Evolutionary conservation across 768 basidiomycete genomes (phyloP), one percentile per base, ranked within the genome.

Genomic region (Boletus rubropictus): DNA sequence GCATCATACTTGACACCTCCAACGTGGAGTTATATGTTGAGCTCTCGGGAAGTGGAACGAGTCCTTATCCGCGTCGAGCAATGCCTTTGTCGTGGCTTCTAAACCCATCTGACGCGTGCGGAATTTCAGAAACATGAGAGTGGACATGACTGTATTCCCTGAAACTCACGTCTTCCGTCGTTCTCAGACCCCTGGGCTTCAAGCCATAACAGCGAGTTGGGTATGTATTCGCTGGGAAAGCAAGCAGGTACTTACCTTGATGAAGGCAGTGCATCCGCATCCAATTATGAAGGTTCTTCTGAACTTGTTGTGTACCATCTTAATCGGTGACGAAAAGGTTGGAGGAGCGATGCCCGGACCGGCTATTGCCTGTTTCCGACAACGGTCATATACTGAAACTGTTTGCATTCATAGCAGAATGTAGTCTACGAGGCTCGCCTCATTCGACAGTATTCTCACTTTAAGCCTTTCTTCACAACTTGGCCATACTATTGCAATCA

Each of bases 41-140:
- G 22, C 5, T 0, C 12, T 32, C 32, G 10, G 20, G 4, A 18
- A 22, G 15, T 6, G 27, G n/a, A 18, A 37, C 2, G 4, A 36
- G 39, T 11, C 17, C 67, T 41, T 42, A 82, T 85, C 86, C 53
- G 89, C 89, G 56, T 93, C 90, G 14, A 92, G 77, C 20, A 92
- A 73, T 0, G 90, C 89, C 57, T 93, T 92, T 1, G 87, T 89
- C 1, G 86, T 79, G 1, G 90, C 90, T 64, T 92, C 90, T 35
- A 91, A 70, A 5, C 88, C 89, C 84, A 92, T 89, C 84, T 89
- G 42, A 18, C 3, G 17, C 15, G 31, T 25, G 17, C 5, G 7
- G 31, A n/a, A 27, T 37, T 31, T 60, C 31, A 47, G 39, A 24
- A 4, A 5, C 6, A 21, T 1, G 17, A 29, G 35, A 39, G 11